A percentile compares a stretch with the other conserved stretches of the same genome.
Evolutionary conservation across 75 land plant species (phyloP).

Genomic region (Gnetum montanum): DNA sequence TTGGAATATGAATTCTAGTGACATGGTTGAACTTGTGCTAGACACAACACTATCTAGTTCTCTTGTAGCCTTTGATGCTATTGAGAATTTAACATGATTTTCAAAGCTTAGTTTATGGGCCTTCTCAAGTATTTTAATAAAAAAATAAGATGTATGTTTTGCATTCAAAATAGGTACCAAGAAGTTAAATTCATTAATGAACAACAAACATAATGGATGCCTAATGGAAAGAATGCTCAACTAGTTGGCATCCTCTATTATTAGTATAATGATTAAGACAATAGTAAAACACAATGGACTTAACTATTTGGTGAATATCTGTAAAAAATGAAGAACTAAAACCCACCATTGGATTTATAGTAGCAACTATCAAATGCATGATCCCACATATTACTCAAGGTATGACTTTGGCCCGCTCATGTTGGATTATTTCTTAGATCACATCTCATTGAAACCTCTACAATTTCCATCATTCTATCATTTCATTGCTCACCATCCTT

Average conservation of each 20-base stretch:
- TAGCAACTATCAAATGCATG: no score
- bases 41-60: slow-evolving; percentile 45
- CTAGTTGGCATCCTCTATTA: slow-evolving; percentile 59
- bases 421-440: no score
- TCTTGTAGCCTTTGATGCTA: slow-evolving; percentile 30
- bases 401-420: no score
- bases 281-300: neutral
- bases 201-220: slow-evolving; percentile 20
- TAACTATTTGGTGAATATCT: neutral
- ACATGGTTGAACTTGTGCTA: slow-evolving; percentile 34
- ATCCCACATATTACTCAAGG: no score
- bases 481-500: no score
- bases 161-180: slow-evolving; percentile 1
- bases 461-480: no score
- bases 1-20: slow-evolving; percentile 7
- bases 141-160: slow-evolving; percentile 3
- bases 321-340: slow-evolving; percentile 6
- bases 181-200: neutral
- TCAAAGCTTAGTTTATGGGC: slow-evolving; percentile 41
- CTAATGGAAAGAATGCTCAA: slow-evolving; percentile 37
- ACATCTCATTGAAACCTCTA: no score
- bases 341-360: slow-evolving; percentile 19
- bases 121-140: slow-evolving; percentile 21
- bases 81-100: slow-evolving; percentile 29
- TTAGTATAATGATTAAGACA: slow-evolving; percentile 36